Percentiles rank a stretch among this genome's conserved stretches.
Evolutionary conservation across 139 green algal genomes (phyloP).

Genomic region (Picochlorum sp.): DNA sequence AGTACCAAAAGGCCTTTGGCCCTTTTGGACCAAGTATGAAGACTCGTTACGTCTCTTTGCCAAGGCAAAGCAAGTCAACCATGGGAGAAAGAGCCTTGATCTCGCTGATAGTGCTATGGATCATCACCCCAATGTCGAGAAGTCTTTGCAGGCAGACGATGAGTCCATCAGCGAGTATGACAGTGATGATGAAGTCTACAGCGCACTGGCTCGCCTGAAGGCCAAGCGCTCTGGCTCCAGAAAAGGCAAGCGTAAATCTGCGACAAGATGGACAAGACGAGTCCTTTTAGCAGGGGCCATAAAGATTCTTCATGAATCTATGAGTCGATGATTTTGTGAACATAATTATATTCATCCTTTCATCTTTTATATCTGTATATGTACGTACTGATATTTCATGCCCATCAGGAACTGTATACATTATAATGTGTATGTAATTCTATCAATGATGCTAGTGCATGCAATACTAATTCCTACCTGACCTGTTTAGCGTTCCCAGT

Average conservation of each 20-base stretch:
- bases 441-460: no score
- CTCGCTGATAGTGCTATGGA: background rate
- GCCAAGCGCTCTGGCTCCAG: no score
- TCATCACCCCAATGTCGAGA: background rate
- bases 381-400: no score
- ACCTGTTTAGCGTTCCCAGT: no score
- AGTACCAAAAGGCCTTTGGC: slow-evolving; percentile 59
- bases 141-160: background rate
- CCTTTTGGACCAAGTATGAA: slow-evolving; percentile 40
- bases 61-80: background rate
- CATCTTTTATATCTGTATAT: no score
- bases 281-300: background rate
- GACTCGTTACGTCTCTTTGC: slow-evolving; percentile 13
- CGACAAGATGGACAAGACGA: background rate
- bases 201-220: background rate
- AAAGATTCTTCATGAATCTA: background rate
- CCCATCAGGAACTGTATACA: no score
- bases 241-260: no score
- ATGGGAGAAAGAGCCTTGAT: background rate
- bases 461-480: no score
- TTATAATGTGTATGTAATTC: no score
- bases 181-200: slow-evolving; percentile 6
- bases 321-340: no score
- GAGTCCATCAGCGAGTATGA: background rate
- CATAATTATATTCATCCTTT: no score